Conservation (phyloP, 345 rosid species). For the Arabidopsis suecica region DNA sequence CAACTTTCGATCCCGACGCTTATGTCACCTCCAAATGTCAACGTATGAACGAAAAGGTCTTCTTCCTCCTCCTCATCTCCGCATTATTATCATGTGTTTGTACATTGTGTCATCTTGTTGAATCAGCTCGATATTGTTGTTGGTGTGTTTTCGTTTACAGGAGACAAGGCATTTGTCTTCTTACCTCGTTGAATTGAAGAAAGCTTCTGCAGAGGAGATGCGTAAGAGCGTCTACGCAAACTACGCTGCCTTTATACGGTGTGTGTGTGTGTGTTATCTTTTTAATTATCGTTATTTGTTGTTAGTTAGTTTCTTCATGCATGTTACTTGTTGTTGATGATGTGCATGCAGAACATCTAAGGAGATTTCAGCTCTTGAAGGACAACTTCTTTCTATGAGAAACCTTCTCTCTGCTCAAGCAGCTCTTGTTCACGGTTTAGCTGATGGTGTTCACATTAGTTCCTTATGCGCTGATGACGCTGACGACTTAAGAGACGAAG, state of each 20-base stretch:
- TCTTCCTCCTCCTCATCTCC: neutral
- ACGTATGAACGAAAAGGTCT: slow-evolving; percentile 85
- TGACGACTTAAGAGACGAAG: slow-evolving; percentile 59
- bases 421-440: slow-evolving; percentile 79
- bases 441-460: slow-evolving; percentile 63
- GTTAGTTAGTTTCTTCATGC: neutral
- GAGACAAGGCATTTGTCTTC: slow-evolving; percentile 72
- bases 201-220: slow-evolving; percentile 98
- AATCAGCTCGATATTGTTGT: slow-evolving; percentile 1
- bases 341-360: slow-evolving; percentile 74
- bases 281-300: neutral
- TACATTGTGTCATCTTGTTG: neutral
- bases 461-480: slow-evolving; percentile 54
- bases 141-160: slow-evolving; percentile 46
- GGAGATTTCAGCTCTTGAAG: slow-evolving; percentile 89
- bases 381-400: slow-evolving; percentile 86
- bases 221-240: slow-evolving; percentile 93
- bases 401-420: slow-evolving; percentile 82
- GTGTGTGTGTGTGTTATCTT: slow-evolving; percentile 39
- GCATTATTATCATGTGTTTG: no score
- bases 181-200: slow-evolving; percentile 74
- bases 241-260: slow-evolving; percentile 87
- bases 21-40: slow-evolving; percentile 75
- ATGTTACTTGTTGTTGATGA: neutral
- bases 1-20: slow-evolving; percentile 69